Conservation (phyloP, 805 yeast genomes). For the Lipomyces mesembrius region DNA sequence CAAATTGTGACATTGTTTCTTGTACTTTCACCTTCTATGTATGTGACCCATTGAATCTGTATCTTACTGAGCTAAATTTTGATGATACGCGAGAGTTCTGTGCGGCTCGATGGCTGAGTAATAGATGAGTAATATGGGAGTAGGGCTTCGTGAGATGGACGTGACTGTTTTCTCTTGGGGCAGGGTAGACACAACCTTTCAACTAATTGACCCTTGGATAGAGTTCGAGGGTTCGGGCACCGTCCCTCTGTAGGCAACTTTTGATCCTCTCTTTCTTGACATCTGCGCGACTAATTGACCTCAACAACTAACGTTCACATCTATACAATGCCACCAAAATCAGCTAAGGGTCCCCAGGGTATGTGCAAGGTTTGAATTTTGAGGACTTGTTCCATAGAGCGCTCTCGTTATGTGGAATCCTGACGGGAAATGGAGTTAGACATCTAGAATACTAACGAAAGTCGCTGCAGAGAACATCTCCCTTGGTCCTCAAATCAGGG, state of each 20-base stretch:
- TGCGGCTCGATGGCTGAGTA: too few relatives aligned
- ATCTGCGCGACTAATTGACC: background rate
- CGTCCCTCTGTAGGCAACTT: background rate
- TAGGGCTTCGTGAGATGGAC: too few relatives aligned
- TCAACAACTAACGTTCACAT: conserved; percentile 2
- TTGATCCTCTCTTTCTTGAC: background rate
- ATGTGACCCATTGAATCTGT: background rate
- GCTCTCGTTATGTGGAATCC: background rate
- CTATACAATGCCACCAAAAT: conserved; percentile 29
- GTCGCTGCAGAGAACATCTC: conserved; percentile 49
- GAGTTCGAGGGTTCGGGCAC: conserved; percentile 18
- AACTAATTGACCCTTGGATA: background rate
- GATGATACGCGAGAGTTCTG: too few relatives aligned
- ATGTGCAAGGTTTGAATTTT: conserved; percentile 8
- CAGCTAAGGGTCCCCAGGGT: conserved; percentile 29
- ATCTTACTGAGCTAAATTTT: too few relatives aligned
- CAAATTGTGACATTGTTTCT: conserved; percentile 53
- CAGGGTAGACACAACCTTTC: background rate
- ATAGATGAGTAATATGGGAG: too few relatives aligned
- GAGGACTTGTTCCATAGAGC: background rate
- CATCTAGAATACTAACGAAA: background rate
- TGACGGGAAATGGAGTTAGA: background rate
- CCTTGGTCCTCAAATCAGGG: conserved; percentile 88
- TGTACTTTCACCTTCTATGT: background rate
- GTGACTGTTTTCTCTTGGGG: too few relatives aligned